Evolutionary conservation across 805 yeast species (phyloP).

Genomic region (Clavispora fructus): DNA sequence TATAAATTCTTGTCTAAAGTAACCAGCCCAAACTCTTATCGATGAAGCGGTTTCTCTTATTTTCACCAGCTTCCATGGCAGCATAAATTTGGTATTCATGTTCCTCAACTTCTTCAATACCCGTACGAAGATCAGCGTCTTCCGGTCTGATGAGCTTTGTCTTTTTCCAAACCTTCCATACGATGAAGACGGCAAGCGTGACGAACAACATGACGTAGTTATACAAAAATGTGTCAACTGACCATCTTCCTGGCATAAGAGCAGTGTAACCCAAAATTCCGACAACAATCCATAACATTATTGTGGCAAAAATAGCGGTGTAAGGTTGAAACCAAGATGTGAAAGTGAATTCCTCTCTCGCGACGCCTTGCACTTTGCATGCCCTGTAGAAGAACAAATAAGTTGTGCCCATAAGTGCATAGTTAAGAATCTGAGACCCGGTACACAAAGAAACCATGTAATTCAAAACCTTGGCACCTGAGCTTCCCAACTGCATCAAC

Average conservation of each 20-base stretch:
- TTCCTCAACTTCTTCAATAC: constrained; percentile 44
- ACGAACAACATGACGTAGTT: constrained; percentile 68
- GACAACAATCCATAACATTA: constrained; percentile 32
- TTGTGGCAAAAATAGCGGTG: constrained; percentile 26
- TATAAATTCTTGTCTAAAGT: constrained; percentile 2
- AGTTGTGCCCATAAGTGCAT: constrained; percentile 15
- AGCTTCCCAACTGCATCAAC: constrained; percentile 15
- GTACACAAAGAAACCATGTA: constrained; percentile 19
- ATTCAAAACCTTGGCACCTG: constrained; percentile 13
- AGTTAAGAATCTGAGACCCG: constrained; percentile 18
- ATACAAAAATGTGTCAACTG: constrained; percentile 55
- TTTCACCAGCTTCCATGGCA: constrained; percentile 22
- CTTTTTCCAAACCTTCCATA: constrained; percentile 35
- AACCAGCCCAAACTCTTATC: constrained; percentile 9
- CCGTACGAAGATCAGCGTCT: constrained; percentile 43
- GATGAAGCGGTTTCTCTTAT: constrained; percentile 7
- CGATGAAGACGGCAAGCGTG: constrained; percentile 22
- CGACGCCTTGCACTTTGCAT: constrained; percentile 20
- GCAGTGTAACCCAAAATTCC: constrained; percentile 68
- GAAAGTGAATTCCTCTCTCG: constrained; percentile 35
- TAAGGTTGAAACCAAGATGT: constrained; percentile 42
- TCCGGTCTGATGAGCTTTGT: constrained; percentile 36
- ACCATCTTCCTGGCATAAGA: constrained; percentile 65
- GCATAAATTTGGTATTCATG: constrained; percentile 43
- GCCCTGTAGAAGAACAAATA: constrained; percentile 19